Conservation (phyloP, 2,329 filamentous ascomycete genomes). For the Hypomyces rosellus region DNA sequence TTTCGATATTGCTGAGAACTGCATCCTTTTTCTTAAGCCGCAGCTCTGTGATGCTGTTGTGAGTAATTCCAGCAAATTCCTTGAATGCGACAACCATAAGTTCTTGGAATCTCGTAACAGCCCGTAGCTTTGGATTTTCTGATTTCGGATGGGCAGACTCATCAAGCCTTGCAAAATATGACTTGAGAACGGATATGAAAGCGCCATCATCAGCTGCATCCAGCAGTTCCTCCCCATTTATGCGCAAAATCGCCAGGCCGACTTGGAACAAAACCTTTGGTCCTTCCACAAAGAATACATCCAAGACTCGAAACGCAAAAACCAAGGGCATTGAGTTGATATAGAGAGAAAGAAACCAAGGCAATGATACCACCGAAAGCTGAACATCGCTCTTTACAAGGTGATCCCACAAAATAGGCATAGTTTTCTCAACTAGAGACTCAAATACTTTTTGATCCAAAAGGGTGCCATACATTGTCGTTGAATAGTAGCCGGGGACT, state of each 20-base stretch:
- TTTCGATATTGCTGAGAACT: conserved; percentile 93
- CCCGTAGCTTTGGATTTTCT: conserved; percentile 87
- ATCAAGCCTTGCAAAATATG: conserved; percentile 87
- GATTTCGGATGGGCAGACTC: conserved; percentile 95
- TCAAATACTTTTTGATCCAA: conserved; percentile 97
- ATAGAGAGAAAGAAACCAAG: conserved; percentile 96
- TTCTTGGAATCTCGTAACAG: conserved; percentile 94
- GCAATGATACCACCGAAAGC: conserved; percentile 90
- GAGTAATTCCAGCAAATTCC: conserved; percentile 92
- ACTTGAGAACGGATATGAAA: conserved; percentile 93
- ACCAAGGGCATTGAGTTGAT: conserved; percentile 99
- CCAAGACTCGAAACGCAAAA: conserved; percentile 91
- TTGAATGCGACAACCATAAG: conserved; percentile 99
- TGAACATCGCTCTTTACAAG: conserved; percentile 96
- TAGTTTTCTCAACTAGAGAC: conserved; percentile 95
- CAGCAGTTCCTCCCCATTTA: conserved; percentile 92
- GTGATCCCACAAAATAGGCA: conserved; percentile 97
- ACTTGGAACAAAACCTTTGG: conserved; percentile 97
- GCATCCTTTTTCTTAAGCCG: conserved; percentile 89
- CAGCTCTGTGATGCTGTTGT: conserved; percentile 83
- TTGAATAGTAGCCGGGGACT: conserved; percentile 94
- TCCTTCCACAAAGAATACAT: conserved; percentile 97
- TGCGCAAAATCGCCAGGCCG: conserved; percentile 88
- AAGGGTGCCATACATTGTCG: conserved; percentile 97
- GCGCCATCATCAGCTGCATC: conserved; percentile 92